These are phyloP conservation scores for Parietichytrium sp. DNA, from an alignment of 108 stramenopile genomes.

Conservation along the genomic window DNA sequence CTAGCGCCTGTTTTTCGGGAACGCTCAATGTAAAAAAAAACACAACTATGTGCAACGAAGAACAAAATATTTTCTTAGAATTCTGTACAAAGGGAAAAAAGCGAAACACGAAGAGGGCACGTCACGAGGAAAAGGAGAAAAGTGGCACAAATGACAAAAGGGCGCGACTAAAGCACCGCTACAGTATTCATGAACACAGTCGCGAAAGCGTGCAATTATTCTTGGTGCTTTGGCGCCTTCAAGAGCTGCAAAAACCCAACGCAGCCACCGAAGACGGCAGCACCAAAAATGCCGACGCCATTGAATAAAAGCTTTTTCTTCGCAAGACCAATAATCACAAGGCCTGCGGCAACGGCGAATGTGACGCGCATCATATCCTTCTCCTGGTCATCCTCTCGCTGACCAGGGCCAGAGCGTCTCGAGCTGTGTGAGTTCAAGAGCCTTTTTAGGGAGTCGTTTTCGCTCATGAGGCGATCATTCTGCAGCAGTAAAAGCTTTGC, in stretches of 20 bases:
- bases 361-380: conserved; percentile 7
- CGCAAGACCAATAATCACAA: conserved; percentile 30
- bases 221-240: no score
- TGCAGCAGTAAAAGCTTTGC: conserved; percentile 4
- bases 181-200: no score
- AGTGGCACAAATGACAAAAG: no score
- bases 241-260: not conserved
- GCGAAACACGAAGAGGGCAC: no score
- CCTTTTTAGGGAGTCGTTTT: not conserved
- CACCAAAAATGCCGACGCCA: conserved; percentile 3
- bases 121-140: no score
- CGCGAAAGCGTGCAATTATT: no score
- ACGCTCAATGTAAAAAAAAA: no score
- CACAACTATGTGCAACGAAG: no score
- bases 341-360: conserved; percentile 1
- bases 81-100: no score
- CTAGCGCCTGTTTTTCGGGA: no score
- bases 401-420: not conserved
- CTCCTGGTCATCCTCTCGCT: not conserved
- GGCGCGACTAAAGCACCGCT: no score
- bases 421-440: not conserved
- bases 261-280: conserved; percentile 23
- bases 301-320: conserved; percentile 27
- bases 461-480: conserved; percentile 12
- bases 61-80: no score